A percentile compares a stretch with the other conserved stretches of the same genome.
Conservation (phyloP, 768 basidiomycete species). For the Boletus rubescentipes region DNA sequence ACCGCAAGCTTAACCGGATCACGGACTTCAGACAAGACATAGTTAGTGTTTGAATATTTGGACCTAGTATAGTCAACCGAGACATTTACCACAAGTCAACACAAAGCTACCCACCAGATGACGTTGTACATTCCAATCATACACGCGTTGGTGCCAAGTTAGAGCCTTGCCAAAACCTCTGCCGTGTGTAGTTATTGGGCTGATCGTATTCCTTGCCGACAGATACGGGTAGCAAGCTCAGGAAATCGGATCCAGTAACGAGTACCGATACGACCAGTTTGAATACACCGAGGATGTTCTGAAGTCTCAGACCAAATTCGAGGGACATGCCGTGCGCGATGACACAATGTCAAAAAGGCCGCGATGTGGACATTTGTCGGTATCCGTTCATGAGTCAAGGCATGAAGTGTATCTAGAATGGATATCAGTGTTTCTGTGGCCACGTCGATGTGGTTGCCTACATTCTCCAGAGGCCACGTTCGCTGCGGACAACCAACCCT, state of each 20-base stretch:
- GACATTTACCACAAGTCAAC: background rate
- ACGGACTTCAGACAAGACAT: slow-evolving; percentile 66
- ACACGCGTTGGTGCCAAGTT: slow-evolving; percentile 56
- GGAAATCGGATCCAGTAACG: slow-evolving; percentile 53
- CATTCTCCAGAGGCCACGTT: slow-evolving; percentile 75
- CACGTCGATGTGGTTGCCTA: slow-evolving; percentile 24
- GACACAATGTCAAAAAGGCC: slow-evolving; percentile 51
- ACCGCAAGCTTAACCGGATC: slow-evolving; percentile 72
- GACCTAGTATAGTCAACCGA: slow-evolving; percentile 44
- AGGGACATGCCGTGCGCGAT: slow-evolving; percentile 55
- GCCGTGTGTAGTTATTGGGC: slow-evolving; percentile 60
- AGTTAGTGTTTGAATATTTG: slow-evolving; percentile 75
- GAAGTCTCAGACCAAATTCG: slow-evolving; percentile 57
- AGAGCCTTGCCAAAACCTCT: slow-evolving; percentile 62
- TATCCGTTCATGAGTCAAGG: slow-evolving; percentile 46
- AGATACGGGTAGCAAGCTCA: slow-evolving; percentile 50
- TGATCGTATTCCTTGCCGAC: slow-evolving; percentile 50
- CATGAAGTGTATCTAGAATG: slow-evolving; percentile 56
- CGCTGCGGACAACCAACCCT: slow-evolving; percentile 61
- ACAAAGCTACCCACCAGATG: slow-evolving; percentile 50
- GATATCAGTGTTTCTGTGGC: background rate
- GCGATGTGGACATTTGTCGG: slow-evolving; percentile 49
- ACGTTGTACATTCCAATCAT: slow-evolving; percentile 66
- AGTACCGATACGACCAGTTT: slow-evolving; percentile 56
- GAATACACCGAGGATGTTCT: slow-evolving; percentile 61